A percentile compares a stretch with the other conserved stretches of the same genome.
These are phyloP conservation scores for Plicaturopsis crispa DNA, from an alignment of 768 basidiomycete species.

Conservation along the genomic window DNA sequence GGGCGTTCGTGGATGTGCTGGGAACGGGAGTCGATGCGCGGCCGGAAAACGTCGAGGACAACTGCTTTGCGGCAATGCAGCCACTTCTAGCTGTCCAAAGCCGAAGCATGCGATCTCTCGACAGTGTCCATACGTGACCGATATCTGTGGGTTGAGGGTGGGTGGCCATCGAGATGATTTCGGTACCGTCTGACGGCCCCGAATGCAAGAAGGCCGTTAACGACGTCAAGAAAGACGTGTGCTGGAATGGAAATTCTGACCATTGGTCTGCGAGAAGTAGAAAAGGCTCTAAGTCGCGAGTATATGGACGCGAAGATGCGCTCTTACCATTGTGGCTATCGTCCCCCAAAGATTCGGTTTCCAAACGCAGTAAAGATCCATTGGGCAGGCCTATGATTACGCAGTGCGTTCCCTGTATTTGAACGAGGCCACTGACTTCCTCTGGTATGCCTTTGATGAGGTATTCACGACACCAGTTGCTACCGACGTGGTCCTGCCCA, in stretches of 20 bases:
- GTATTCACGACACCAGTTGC: slow-evolving; percentile 63
- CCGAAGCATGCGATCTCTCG: slow-evolving; percentile 77
- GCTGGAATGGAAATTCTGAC: slow-evolving; percentile 58
- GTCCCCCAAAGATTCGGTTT: slow-evolving; percentile 50
- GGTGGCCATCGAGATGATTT: slow-evolving; percentile 66
- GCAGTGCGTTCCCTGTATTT: slow-evolving; percentile 59
- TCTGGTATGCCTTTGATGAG: slow-evolving; percentile 47
- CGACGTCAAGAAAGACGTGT: slow-evolving; percentile 59
- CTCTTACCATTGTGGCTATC: slow-evolving; percentile 52
- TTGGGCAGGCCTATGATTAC: slow-evolving; percentile 55
- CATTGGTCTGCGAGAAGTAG: slow-evolving; percentile 48
- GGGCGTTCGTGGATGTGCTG: slow-evolving; percentile 19
- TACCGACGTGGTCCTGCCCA: slow-evolving; percentile 48
- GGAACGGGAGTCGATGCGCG: slow-evolving; percentile 24
- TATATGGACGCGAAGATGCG: slow-evolving; percentile 6
- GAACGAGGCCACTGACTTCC: slow-evolving; percentile 38
- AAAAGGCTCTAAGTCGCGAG: slow-evolving; percentile 10
- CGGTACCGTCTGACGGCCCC: slow-evolving; percentile 36
- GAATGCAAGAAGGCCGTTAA: slow-evolving; percentile 61
- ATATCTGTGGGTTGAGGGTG: slow-evolving; percentile 73
- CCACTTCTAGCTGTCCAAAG: slow-evolving; percentile 77
- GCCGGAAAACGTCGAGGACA: slow-evolving; percentile 29
- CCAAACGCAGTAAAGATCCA: slow-evolving; percentile 63
- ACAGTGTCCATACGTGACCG: slow-evolving; percentile 74
- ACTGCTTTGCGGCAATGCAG: slow-evolving; percentile 56